phyloP scores from a whole-genome alignment of 106 monocot species.

The Amphibolis antarctica region DNA sequence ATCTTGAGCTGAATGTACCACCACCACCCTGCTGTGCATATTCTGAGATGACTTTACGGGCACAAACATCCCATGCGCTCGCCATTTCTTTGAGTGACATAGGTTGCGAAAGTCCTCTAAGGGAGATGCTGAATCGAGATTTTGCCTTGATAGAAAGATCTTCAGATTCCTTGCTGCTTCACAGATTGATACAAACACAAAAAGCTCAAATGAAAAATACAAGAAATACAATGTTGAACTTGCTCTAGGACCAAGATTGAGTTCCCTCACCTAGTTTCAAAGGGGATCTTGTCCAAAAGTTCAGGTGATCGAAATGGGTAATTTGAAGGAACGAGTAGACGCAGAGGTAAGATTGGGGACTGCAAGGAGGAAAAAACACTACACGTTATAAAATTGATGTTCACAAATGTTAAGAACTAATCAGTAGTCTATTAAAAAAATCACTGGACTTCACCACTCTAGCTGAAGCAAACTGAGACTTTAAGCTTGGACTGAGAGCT shows the following conservation, averaged over 20 bases:
- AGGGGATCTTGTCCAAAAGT: conserved; percentile 49
- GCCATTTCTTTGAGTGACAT: conserved; percentile 61
- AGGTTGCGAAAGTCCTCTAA: conserved; percentile 39
- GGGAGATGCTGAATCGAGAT: conserved; percentile 36
- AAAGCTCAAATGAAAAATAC: not conserved
- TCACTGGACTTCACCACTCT: conserved; percentile 31
- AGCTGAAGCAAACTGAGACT: conserved; percentile 39
- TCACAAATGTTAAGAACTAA: not conserved
- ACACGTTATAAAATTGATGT: not conserved
- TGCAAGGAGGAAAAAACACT: conserved; percentile 7
- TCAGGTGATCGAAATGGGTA: conserved; percentile 71
- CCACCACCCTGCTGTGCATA: conserved; percentile 58
- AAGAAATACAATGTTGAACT: not conserved
- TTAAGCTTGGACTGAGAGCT: conserved; percentile 49
- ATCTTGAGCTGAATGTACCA: conserved; percentile 58
- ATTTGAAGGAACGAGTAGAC: conserved; percentile 48
- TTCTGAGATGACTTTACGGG: conserved; percentile 45
- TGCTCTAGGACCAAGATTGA: not conserved
- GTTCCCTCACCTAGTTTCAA: conserved; percentile 29
- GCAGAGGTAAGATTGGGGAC: conserved; percentile 57
- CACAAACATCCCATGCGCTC: conserved; percentile 50
- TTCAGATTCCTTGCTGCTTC: conserved; percentile 34
- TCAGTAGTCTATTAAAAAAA: not conserved
- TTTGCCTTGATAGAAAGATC: conserved; percentile 53
- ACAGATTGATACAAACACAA: not conserved